These are phyloP conservation scores for Cyclotella cryptica DNA, from an alignment of 108 stramenopile species.

Conservation along the genomic window DNA sequence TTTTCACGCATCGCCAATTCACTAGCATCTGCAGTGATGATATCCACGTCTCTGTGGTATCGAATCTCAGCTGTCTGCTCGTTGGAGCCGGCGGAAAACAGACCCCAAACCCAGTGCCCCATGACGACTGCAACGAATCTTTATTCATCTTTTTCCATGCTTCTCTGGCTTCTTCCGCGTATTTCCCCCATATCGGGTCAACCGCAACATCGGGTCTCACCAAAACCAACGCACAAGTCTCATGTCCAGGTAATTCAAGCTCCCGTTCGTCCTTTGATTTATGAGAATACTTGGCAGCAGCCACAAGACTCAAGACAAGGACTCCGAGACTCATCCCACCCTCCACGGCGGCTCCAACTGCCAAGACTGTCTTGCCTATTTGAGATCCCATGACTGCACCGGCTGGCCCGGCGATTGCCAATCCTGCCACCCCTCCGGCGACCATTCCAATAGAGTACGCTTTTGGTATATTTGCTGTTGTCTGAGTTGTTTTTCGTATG, in stretches of 20 bases:
- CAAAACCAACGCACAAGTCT: conserved; percentile 57
- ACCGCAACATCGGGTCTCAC: conserved; percentile 78
- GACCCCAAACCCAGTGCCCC: conserved; percentile 33
- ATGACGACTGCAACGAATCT: conserved; percentile 30
- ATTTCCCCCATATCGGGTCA: conserved; percentile 76
- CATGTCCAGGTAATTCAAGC: conserved; percentile 59
- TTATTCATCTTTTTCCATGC: conserved; percentile 41
- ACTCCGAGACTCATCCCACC: conserved; percentile 72
- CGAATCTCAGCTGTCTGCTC: conserved; percentile 58
- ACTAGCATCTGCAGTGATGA: conserved; percentile 69
- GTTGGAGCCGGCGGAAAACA: conserved; percentile 32
- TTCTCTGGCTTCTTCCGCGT: conserved; percentile 55
- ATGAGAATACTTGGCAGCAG: conserved; percentile 61
- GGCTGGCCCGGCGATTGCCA: conserved; percentile 71
- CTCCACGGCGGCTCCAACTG: conserved; percentile 64
- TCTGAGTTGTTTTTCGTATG: conserved; percentile 41
- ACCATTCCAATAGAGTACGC: conserved; percentile 57
- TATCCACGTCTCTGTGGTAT: conserved; percentile 74
- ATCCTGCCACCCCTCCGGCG: conserved; percentile 74
- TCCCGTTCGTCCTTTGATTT: conserved; percentile 61
- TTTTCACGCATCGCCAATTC: conserved; percentile 83
- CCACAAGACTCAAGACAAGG: conserved; percentile 68
- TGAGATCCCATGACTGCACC: conserved; percentile 54
- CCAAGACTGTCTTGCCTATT: conserved; percentile 56
- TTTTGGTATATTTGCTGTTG: conserved; percentile 40